A percentile compares a stretch with the other conserved stretches of the same genome.
phyloP scores from a whole-genome alignment of 768 basidiomycete genomes.

The Solioccasus polychromus region DNA sequence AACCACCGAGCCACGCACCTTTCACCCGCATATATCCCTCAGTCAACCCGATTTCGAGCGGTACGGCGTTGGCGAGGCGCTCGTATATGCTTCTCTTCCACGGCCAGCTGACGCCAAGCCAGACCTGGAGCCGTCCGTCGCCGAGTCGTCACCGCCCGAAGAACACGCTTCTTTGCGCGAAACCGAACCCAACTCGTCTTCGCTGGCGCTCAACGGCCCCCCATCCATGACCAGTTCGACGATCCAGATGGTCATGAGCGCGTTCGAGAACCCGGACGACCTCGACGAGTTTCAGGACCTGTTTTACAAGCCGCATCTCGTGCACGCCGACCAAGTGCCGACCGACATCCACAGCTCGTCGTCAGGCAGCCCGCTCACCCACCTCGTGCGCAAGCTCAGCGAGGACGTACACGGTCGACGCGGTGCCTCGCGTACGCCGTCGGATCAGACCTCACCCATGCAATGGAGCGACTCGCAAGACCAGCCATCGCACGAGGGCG shows the following conservation, averaged over 20 bases:
- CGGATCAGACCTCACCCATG: conserved; percentile 2
- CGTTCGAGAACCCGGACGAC: conserved; percentile 59
- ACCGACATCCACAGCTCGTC: conserved; percentile 30
- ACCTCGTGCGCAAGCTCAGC: conserved; percentile 40
- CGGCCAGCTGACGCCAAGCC: neutral
- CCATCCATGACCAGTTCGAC: conserved; percentile 38
- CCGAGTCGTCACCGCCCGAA: neutral
- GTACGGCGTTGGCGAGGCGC: conserved; percentile 62
- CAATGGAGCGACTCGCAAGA: conserved; percentile 12
- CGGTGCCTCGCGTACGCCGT: conserved; percentile 9
- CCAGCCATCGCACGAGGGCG: conserved; percentile 10
- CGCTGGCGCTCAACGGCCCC: conserved; percentile 4
- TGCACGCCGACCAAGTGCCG: conserved; percentile 22
- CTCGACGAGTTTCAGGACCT: conserved; percentile 73
- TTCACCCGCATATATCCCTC: conserved; percentile 24
- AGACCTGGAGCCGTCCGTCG: neutral
- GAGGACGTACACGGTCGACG: conserved; percentile 33
- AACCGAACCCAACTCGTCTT: conserved; percentile 23
- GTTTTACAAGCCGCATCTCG: conserved; percentile 53
- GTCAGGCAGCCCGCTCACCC: conserved; percentile 36
- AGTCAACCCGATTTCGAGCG: conserved; percentile 38
- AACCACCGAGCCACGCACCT: neutral
- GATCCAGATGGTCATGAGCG: conserved; percentile 35
- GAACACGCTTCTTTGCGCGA: conserved; percentile 3
- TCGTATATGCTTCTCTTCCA: conserved; percentile 43